Evolutionary conservation across 345 rosid species (phyloP).

Genomic region (Triadica sebifera): DNA sequence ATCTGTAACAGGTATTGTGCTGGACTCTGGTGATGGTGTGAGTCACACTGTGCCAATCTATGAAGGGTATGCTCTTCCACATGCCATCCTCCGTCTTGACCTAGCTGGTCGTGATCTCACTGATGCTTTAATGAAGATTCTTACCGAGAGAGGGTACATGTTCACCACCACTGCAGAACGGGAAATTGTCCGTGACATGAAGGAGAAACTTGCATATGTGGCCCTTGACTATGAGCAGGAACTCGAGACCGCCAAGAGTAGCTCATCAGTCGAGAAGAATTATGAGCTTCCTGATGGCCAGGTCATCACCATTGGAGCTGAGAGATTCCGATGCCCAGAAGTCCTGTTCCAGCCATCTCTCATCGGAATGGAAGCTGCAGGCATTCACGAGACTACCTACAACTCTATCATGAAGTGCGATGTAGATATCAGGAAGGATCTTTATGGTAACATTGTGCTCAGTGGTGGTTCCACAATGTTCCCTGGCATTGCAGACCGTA

Average conservation of each 20-base stretch:
- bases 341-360: slow-evolving; percentile 14
- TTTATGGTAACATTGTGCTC: slow-evolving; percentile 13
- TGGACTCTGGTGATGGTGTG: slow-evolving; percentile 15
- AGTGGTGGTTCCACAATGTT: slow-evolving; percentile 14
- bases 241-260: slow-evolving; percentile 9
- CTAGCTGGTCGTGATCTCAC: slow-evolving; percentile 17
- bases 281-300: slow-evolving; percentile 15
- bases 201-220: slow-evolving; percentile 32
- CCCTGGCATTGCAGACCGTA: slow-evolving; percentile 10
- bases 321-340: slow-evolving; percentile 15
- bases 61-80: slow-evolving; percentile 15
- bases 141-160: slow-evolving; percentile 26
- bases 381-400: slow-evolving; percentile 8
- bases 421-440: slow-evolving; percentile 12
- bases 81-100: slow-evolving; percentile 12
- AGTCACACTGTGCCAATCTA: slow-evolving; percentile 11
- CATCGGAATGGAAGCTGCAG: slow-evolving; percentile 14
- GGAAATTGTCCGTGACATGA: slow-evolving; percentile 39
- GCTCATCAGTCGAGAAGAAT: slow-evolving; percentile 11
- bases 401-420: slow-evolving; percentile 15
- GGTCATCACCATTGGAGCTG: slow-evolving; percentile 13
- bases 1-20: neutral
- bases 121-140: slow-evolving; percentile 16
- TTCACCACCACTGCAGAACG: slow-evolving; percentile 38
- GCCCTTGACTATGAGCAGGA: slow-evolving; percentile 24